phyloP scores from a whole-genome alignment of 1,284 basidiomycete species.

The Trametes hirsuta region DNA sequence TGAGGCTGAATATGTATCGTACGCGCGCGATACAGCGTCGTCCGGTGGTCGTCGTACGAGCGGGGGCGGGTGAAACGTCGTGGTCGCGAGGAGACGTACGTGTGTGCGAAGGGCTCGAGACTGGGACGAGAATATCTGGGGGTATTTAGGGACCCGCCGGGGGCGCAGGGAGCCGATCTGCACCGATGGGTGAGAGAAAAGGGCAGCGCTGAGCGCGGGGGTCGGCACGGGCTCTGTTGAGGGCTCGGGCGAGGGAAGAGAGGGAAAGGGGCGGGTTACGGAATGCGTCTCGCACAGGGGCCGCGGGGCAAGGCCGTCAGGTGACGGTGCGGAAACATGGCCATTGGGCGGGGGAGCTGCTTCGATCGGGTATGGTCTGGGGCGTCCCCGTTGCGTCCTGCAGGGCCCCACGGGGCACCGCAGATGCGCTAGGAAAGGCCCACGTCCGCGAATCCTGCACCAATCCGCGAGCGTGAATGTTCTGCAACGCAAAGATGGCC shows the following conservation, averaged over 20 bases:
- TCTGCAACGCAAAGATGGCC: neutral
- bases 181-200: constrained; percentile 18
- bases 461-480: neutral
- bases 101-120: neutral
- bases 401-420: constrained; percentile 3
- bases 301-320: constrained; percentile 7
- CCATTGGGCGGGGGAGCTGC: neutral
- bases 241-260: neutral
- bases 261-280: constrained; percentile 13
- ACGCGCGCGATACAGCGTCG: too few species aligned
- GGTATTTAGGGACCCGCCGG: constrained; percentile 18
- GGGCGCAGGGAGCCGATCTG: constrained; percentile 13
- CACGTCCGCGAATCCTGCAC: neutral
- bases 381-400: neutral
- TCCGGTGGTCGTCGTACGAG: constrained; percentile 11
- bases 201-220: constrained; percentile 1
- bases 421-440: neutral
- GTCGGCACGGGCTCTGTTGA: constrained; percentile 9
- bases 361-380: constrained; percentile 5
- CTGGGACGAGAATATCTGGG: constrained; percentile 8
- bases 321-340: constrained; percentile 18
- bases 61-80: neutral
- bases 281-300: constrained; percentile 4
- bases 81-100: constrained; percentile 4
- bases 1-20: neutral